phyloP scores from a whole-genome alignment of 257 asterid species.

The Parsonsia alboflavescens region DNA sequence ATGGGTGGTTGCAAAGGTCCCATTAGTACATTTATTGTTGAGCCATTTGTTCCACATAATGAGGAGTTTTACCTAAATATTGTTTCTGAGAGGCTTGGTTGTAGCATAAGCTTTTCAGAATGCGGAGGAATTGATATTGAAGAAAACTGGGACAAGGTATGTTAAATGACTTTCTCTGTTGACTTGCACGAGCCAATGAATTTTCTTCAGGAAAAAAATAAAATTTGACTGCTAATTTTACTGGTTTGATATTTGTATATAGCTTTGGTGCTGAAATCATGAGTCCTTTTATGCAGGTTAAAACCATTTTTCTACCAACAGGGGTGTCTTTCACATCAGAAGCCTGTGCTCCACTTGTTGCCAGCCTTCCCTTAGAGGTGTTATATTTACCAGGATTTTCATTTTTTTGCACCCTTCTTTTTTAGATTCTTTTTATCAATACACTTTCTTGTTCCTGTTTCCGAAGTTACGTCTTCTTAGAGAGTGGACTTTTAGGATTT shows the following conservation, averaged over 20 bases:
- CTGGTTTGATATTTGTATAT: neutral
- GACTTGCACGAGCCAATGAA: neutral
- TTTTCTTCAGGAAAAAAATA: too few relatives aligned
- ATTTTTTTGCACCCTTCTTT: neutral
- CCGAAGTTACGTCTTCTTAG: neutral
- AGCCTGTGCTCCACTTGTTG: slow-evolving; percentile 84
- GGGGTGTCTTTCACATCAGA: slow-evolving; percentile 65
- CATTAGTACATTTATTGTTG: slow-evolving; percentile 84
- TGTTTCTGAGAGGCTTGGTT: slow-evolving; percentile 90
- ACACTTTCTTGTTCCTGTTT: neutral
- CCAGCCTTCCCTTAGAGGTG: slow-evolving; percentile 97
- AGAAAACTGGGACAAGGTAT: slow-evolving; percentile 97
- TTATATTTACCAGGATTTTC: neutral
- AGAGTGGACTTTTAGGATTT: neutral
- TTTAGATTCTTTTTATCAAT: slow-evolving; percentile 3
- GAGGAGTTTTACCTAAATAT: slow-evolving; percentile 83
- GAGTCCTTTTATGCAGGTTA: slow-evolving; percentile 45
- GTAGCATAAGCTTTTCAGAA: slow-evolving; percentile 90
- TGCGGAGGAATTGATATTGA: slow-evolving; percentile 96
- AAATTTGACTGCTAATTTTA: neutral
- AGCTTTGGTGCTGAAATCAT: neutral
- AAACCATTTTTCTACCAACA: slow-evolving; percentile 65
- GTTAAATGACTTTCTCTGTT: neutral
- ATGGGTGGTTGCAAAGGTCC: slow-evolving; percentile 98
- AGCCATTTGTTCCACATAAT: slow-evolving; percentile 83